Base-by-base conservation (phyloP, 208 protist genomes). In the Trypanosoma congolense region DNA sequence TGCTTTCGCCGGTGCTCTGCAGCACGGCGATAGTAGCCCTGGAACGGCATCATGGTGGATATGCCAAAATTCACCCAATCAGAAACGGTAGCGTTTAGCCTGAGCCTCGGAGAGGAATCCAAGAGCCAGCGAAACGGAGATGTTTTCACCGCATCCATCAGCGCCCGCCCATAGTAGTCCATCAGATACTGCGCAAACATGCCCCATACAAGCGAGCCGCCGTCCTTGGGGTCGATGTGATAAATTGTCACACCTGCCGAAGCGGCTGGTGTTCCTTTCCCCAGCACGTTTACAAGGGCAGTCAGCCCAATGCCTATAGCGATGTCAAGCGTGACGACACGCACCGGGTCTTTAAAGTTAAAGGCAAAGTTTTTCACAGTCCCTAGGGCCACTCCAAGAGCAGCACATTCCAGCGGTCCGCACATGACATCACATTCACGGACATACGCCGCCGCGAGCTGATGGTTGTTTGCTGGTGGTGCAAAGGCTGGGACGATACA, bases 101-200 rank as follows among this genome's bases (percentile, higher is more conserved):
- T 55, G 18, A 77, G 31, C 40, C 35, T 61, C 4, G 69, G 62
- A 16, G 45, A 6, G 5, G 40, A 14, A 45, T 65, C 56, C 8
- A 73, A 5, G 21, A 68, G 24, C 18, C 43, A 19, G 4, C 45
- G 52, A 4, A 73, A 54, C 1, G 73, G 75, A 49, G 84, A 81
- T 8, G 43, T 58, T 9, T 64, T 50, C 0, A 18, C 12, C 25
- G 82, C 77, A 10, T 18, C 43, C 2, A 29, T 19, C 0, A 55
- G 61, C 25, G 78, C 73, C 22, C 80, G 75, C 2, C 68, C 61
- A 48, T 85, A 87, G 61, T 93, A 93, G 51, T 83, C 66, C 45
- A 85, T 65, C 2, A 93, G 35, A 51, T 86, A 91, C 59, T 89
- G 73, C 1, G 62, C 61, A 24, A 90, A 19, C 80, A 87, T 91